phyloP scores from a whole-genome alignment of 805 yeast species.

The Kluyveromyces siamensis region DNA sequence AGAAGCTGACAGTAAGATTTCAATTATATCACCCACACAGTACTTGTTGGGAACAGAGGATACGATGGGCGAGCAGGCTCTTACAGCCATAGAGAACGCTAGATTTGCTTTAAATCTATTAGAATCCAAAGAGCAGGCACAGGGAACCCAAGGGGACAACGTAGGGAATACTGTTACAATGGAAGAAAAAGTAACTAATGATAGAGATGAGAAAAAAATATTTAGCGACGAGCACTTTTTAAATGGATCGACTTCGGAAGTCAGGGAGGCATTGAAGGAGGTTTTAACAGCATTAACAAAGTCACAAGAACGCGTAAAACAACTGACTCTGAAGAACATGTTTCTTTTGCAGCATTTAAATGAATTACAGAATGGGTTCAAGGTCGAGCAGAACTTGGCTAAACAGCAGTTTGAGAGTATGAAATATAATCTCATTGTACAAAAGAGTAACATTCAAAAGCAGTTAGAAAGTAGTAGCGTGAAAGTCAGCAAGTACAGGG shows the following conservation, averaged over 20 bases:
- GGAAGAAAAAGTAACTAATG: not conserved
- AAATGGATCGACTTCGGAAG: not conserved
- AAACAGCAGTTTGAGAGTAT: conserved; percentile 28
- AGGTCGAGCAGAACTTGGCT: conserved; percentile 20
- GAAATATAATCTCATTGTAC: conserved; percentile 26
- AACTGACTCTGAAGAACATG: conserved; percentile 30
- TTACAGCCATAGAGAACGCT: conserved; percentile 5
- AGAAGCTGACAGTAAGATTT: conserved; percentile 1
- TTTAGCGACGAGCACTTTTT: not conserved
- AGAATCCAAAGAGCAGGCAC: not conserved
- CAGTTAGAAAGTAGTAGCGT: conserved; percentile 34
- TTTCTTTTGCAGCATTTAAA: conserved; percentile 28
- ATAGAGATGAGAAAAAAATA: not conserved
- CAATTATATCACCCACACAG: not conserved
- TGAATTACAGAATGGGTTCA: conserved; percentile 18
- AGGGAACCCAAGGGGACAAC: not conserved
- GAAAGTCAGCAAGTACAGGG: conserved; percentile 37
- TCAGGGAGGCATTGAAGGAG: not conserved
- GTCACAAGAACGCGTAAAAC: conserved; percentile 25
- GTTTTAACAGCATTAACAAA: conserved; percentile 16
- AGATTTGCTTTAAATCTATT: not conserved
- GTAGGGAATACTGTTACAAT: not conserved
- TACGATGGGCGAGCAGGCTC: conserved; percentile 2
- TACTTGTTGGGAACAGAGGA: conserved; percentile 2
- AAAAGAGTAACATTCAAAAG: conserved; percentile 29